Evolutionary conservation across 2,329 filamentous ascomycete species (phyloP), one percentile per base, ranked within the genome.

Genomic region (Pestalotiopsis sp.): DNA sequence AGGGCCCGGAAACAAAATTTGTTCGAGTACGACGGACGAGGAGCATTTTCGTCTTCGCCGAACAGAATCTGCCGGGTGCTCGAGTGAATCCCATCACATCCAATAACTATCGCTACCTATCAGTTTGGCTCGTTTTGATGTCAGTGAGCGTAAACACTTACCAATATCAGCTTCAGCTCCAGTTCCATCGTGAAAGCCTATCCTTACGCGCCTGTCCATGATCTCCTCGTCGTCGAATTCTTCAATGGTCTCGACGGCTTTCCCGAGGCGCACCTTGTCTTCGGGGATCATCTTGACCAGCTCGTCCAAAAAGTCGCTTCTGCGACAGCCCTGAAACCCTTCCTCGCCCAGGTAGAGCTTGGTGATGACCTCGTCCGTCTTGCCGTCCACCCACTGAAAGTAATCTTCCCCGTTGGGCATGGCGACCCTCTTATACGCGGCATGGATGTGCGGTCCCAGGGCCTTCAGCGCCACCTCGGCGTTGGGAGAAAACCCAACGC

Each of bases 71-170:
- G 74, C 7, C 89, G 81, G 2, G 86, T 81, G 3, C 81, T 79
- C 0, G 86, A 88, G 73, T 88, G 88, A 73, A 92, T 89, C 0
- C 89, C 89, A 75, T 92, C 89, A 73, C 87, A 89, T 4, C 87
- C 89, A 67, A 91, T 80, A 0, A 89, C 84, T 76, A 70, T 35
- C 30, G 4, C 3, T 5, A 26, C 26, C 3, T 59, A 14, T 60
- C 17, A 60, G 58, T 35, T n/a, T n/a, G 17, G 17, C 5, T 52
- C 6, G 20, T 52, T n/a, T 7, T n/a, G 17, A 26, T 26, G 14
- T 22, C n/a, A 39, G 20, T 35, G 20, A 13, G 17, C 26, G 6
- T 44, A 44, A 1, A n/a, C 17, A 60, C 72, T 68, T 67, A 78
- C 78, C 79, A 4, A 78, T 70, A 66, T 81, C 79, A 6, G 78